These are phyloP conservation scores for Nematocida homosporus DNA, from an alignment of 371 early-diverging fungal species.

Conservation along the genomic window DNA sequence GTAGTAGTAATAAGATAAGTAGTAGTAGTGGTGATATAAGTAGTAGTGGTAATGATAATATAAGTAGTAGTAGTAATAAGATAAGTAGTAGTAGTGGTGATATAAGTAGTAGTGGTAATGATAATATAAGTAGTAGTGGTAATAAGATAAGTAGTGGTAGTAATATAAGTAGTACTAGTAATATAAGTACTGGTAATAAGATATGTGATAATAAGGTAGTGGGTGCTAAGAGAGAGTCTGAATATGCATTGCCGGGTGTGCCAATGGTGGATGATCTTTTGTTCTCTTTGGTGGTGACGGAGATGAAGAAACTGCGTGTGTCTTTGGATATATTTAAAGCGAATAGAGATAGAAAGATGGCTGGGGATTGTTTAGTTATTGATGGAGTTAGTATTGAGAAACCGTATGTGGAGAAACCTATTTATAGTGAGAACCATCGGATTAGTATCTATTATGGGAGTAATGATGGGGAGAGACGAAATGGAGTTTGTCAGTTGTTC, in stretches of 20 bases:
- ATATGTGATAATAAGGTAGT: too few species aligned
- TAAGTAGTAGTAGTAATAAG: conserved; percentile 18
- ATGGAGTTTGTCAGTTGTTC: conserved; percentile 83
- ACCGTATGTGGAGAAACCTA: conserved; percentile 95
- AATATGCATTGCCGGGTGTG: neutral
- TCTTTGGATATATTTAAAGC: conserved; percentile 33
- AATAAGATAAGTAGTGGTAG: too few species aligned
- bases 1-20: neutral
- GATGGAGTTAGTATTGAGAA: conserved; percentile 73
- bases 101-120: neutral
- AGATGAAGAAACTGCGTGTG: conserved; percentile 19
- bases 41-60: neutral
- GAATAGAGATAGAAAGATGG: conserved; percentile 69
- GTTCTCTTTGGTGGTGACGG: conserved; percentile 60
- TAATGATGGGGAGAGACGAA: conserved; percentile 59
- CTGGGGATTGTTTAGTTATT: conserved; percentile 74
- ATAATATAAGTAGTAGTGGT: too few species aligned
- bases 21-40: too few species aligned
- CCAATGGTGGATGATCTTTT: neutral
- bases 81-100: neutral
- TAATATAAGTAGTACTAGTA: neutral
- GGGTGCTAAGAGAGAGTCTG: too few species aligned
- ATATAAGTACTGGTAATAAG: neutral
- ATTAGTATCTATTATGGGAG: conserved; percentile 88
- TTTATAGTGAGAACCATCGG: conserved; percentile 88